Evolutionary conservation across 148 eudicot species (phyloP).

Genomic region (Fagopyrum homotropicum): DNA sequence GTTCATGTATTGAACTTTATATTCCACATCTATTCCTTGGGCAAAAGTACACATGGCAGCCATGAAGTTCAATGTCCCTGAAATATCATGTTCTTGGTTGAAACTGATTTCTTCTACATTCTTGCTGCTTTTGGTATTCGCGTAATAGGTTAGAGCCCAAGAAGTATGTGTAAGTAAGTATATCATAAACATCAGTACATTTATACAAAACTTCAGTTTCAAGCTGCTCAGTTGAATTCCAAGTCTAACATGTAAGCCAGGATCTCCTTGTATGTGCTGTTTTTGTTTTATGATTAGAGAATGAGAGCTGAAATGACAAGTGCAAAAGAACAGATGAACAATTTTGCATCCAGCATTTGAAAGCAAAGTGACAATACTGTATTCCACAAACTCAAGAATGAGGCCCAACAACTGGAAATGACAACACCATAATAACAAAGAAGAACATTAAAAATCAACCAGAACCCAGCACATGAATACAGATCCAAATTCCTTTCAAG

Average conservation of each 20-base stretch:
- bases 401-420: background rate
- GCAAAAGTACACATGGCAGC: background rate
- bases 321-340: background rate
- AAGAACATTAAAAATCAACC: background rate
- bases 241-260: background rate
- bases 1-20: background rate
- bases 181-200: background rate
- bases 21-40: background rate
- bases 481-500: slow-evolving; percentile 18
- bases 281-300: background rate
- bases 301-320: background rate
- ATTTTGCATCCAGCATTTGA: background rate
- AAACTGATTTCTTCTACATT: background rate
- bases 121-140: background rate
- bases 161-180: slow-evolving; percentile 3
- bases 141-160: slow-evolving; percentile 8
- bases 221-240: background rate
- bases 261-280: background rate
- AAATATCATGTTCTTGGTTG: background rate
- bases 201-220: background rate
- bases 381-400: no score
- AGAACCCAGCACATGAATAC: background rate
- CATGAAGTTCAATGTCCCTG: background rate
- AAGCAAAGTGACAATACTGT: background rate
- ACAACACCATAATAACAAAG: background rate